phyloP scores from a whole-genome alignment of 768 basidiomycete genomes.

The Astraeus odoratus region DNA sequence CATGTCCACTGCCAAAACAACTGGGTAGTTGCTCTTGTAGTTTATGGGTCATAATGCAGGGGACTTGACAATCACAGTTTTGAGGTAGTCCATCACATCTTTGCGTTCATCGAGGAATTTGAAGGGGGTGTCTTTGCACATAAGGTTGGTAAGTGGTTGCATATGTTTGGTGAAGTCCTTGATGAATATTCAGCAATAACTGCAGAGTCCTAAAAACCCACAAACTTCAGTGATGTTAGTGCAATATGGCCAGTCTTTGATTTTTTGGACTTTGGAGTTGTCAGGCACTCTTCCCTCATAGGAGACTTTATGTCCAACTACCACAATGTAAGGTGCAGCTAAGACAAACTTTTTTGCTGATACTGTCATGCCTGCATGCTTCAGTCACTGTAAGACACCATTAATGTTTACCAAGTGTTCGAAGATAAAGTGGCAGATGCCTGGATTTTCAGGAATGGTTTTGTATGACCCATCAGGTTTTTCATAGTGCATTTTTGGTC shows the following conservation, averaged over 20 bases:
- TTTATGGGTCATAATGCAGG: conserved; percentile 1
- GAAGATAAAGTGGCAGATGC: conserved; percentile 33
- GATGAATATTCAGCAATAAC: conserved; percentile 24
- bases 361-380: conserved; percentile 31
- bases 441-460: conserved; percentile 29
- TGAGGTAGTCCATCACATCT: conserved; percentile 14
- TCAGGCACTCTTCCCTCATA: conserved; percentile 27
- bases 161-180: conserved; percentile 17
- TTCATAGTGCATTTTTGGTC: conserved; percentile 26
- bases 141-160: conserved; percentile 18
- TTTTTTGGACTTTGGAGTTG: conserved; percentile 17
- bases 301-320: conserved; percentile 35
- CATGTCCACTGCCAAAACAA: conserved; percentile 16
- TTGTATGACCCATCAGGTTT: conserved; percentile 24
- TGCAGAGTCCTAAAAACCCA: conserved; percentile 25
- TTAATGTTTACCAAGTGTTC: conserved; percentile 33
- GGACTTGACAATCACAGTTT: conserved; percentile 12
- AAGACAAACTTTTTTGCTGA: conserved; percentile 30
- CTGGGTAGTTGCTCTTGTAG: neutral
- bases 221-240: conserved; percentile 8
- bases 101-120: conserved; percentile 7
- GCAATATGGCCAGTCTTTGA: conserved; percentile 25
- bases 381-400: conserved; percentile 29
- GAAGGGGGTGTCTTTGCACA: conserved; percentile 22
- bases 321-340: conserved; percentile 16